phyloP scores from a whole-genome alignment of 2,329 filamentous ascomycete species.

The Blastomyces silverae region DNA sequence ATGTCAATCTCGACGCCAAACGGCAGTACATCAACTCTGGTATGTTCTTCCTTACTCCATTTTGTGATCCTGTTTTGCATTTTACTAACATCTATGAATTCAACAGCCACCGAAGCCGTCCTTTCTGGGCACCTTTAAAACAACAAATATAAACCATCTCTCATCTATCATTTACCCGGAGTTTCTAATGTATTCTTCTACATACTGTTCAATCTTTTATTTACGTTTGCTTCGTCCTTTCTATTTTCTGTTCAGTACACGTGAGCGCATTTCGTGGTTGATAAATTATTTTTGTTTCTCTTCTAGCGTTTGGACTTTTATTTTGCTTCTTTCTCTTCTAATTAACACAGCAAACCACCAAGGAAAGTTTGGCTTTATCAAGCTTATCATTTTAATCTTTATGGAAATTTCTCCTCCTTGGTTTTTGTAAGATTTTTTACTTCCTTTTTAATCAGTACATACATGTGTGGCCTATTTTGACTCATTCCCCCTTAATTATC shows the following conservation, averaged over 20 bases:
- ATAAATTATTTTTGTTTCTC: not conserved
- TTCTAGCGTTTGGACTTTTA: slow-evolving; percentile 5
- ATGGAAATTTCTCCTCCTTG: not conserved
- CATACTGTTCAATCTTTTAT: not conserved
- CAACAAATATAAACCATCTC: not conserved
- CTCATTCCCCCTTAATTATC: not conserved
- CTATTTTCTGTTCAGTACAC: slow-evolving; percentile 3
- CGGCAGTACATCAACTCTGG: slow-evolving; percentile 90
- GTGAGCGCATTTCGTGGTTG: slow-evolving; percentile 7
- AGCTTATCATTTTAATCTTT: slow-evolving; percentile 3
- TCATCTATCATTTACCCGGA: slow-evolving; percentile 1
- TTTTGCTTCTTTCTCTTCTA: not conserved
- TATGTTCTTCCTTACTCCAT: slow-evolving; percentile 45
- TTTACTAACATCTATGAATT: slow-evolving; percentile 26
- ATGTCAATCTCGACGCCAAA: slow-evolving; percentile 75
- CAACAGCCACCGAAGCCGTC: slow-evolving; percentile 66
- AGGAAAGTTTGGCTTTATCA: not conserved
- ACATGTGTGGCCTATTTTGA: not conserved
- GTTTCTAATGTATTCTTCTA: not conserved
- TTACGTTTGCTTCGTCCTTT: not conserved
- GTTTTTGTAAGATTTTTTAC: not conserved
- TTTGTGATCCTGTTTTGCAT: not conserved
- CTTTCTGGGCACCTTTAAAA: slow-evolving; percentile 64
- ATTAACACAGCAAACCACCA: not conserved
- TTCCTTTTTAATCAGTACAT: not conserved